phyloP scores from a whole-genome alignment of 2,329 filamentous ascomycete species.

The Pseudocercospora pini-densiflorae region DNA sequence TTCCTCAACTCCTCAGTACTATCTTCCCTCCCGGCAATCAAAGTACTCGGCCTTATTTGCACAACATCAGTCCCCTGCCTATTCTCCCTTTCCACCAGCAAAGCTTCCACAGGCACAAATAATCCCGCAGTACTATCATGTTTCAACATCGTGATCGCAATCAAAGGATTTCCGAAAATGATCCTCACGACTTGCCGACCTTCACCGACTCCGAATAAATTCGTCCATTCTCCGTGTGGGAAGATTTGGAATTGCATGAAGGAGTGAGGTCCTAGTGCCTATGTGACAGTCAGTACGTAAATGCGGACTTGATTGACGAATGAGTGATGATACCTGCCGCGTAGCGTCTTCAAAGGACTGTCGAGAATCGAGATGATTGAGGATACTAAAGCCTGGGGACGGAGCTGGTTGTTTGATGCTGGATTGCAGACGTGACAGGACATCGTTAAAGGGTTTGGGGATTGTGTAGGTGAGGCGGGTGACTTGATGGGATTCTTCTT shows the following conservation, averaged over 20 bases:
- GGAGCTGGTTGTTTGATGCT: constrained; percentile 19
- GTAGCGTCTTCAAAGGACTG: constrained; percentile 19
- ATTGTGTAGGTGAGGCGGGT: constrained; percentile 22
- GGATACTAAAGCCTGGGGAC: constrained; percentile 18
- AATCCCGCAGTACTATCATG: constrained; percentile 26
- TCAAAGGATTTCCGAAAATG: constrained; percentile 24
- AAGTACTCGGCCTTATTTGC: constrained; percentile 23
- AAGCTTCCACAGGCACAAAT: constrained; percentile 26
- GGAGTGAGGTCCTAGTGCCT: constrained; percentile 20
- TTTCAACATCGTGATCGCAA: constrained; percentile 24
- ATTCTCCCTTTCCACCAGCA: constrained; percentile 22
- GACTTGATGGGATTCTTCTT: constrained; percentile 14
- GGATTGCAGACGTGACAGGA: constrained; percentile 22
- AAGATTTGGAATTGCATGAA: constrained; percentile 25
- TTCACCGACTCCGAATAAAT: constrained; percentile 19
- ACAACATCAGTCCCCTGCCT: constrained; percentile 21
- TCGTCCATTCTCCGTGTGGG: constrained; percentile 22
- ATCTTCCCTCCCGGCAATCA: constrained; percentile 23
- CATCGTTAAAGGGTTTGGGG: constrained; percentile 22
- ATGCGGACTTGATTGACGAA: too few species aligned
- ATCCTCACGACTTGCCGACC: constrained; percentile 19
- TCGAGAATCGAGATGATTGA: constrained; percentile 23
- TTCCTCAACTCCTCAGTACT: constrained; percentile 16
- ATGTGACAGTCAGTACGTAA: too few species aligned
- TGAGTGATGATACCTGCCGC: constrained; percentile 2